A percentile compares a stretch with the other conserved stretches of the same genome.
These are phyloP conservation scores for Phytopythium oedochilum DNA, from an alignment of 352 stramenopile genomes.

Conservation along the genomic window DNA sequence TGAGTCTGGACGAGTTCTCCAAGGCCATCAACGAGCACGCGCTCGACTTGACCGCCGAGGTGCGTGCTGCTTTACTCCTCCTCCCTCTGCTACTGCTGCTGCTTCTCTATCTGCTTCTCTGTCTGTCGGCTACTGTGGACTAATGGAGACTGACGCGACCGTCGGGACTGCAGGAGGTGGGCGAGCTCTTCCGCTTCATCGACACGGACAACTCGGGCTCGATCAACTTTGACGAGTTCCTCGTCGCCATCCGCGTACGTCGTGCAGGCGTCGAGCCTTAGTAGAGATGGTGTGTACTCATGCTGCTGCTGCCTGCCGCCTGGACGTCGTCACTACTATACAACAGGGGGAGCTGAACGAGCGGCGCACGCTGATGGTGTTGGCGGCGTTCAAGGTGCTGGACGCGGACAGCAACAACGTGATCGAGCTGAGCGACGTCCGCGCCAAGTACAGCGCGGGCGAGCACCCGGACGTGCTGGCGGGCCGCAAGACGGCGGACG, in stretches of 20 bases:
- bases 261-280: too few species aligned
- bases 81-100: neutral
- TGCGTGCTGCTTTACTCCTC: conserved; percentile 4
- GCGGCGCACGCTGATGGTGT: conserved; percentile 65
- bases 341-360: conserved; percentile 73
- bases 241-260: conserved; percentile 55
- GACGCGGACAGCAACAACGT: conserved; percentile 69
- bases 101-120: too few species aligned
- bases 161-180: conserved; percentile 28
- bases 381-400: conserved; percentile 71
- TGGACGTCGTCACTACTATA: too few species aligned
- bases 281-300: too few species aligned
- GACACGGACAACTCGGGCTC: conserved; percentile 74
- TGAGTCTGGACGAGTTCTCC: conserved; percentile 70
- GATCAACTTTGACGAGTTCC: conserved; percentile 85
- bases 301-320: too few species aligned
- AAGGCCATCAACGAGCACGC: conserved; percentile 73
- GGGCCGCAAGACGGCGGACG: conserved; percentile 59
- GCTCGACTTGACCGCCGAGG: conserved; percentile 40
- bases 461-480: conserved; percentile 84
- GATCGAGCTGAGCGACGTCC: conserved; percentile 76
- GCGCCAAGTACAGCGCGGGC: conserved; percentile 70
- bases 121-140: too few species aligned
- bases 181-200: conserved; percentile 82
- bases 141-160: neutral